Percentiles rank a stretch among this genome's conserved stretches.
These are phyloP conservation scores for Ramaria sp. DNA, from an alignment of 768 basidiomycete genomes.

Conservation along the genomic window DNA sequence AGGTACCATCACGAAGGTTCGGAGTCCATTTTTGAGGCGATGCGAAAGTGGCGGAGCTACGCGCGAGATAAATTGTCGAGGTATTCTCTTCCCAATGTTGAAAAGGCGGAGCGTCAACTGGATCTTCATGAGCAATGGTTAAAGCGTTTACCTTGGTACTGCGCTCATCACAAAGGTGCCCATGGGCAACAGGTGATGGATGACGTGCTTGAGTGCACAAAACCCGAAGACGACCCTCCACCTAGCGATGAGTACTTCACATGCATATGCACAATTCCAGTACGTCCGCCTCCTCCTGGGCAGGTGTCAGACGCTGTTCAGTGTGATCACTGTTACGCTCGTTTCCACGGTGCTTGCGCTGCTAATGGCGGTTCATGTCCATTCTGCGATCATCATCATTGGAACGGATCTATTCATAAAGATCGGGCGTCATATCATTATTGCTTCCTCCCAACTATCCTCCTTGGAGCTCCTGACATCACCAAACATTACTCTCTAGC, in stretches of 20 bases:
- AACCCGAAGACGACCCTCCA: slow-evolving; percentile 68
- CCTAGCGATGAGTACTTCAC: slow-evolving; percentile 76
- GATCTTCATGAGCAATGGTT: slow-evolving; percentile 60
- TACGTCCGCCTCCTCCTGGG: slow-evolving; percentile 70
- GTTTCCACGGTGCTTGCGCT: slow-evolving; percentile 79
- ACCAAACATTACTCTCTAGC: slow-evolving; percentile 70
- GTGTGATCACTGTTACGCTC: slow-evolving; percentile 80
- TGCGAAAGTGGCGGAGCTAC: slow-evolving; percentile 64
- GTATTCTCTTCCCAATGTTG: slow-evolving; percentile 63
- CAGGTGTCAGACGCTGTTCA: slow-evolving; percentile 75
- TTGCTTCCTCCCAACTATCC: slow-evolving; percentile 62
- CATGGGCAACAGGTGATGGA: slow-evolving; percentile 58
- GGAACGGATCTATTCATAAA: slow-evolving; percentile 79
- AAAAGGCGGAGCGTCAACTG: slow-evolving; percentile 60
- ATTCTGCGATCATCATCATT: slow-evolving; percentile 86
- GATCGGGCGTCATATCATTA: slow-evolving; percentile 70
- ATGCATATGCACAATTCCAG: slow-evolving; percentile 69
- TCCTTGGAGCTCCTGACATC: slow-evolving; percentile 65
- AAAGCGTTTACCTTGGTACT: slow-evolving; percentile 70
- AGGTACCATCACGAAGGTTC: slow-evolving; percentile 44
- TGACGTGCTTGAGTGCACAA: slow-evolving; percentile 66
- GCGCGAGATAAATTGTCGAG: slow-evolving; percentile 60
- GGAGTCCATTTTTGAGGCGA: slow-evolving; percentile 59
- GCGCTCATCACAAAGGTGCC: slow-evolving; percentile 48
- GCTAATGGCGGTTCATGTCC: slow-evolving; percentile 86